A percentile compares a stretch with the other conserved stretches of the same genome.
Evolutionary conservation across 306 rosid species (phyloP).

Genomic region (Geum urbanum): DNA sequence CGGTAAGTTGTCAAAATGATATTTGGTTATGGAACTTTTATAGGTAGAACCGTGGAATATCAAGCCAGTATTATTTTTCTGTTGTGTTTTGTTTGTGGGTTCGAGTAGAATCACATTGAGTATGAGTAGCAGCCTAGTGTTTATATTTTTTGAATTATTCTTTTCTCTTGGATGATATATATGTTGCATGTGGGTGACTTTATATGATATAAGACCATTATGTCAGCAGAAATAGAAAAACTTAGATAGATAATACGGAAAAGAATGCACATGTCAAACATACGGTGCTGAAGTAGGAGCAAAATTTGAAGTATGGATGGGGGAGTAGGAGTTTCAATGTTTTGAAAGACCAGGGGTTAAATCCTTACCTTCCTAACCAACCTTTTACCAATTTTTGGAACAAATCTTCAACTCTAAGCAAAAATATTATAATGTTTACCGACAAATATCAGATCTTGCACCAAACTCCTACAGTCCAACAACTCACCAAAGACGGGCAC

Average conservation of each 20-base stretch:
- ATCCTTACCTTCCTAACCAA: slow-evolving; percentile 7
- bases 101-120: neutral
- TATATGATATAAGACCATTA: neutral
- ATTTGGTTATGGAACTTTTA: too few relatives aligned
- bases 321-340: neutral
- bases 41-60: too few relatives aligned
- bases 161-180: neutral
- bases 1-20: too few relatives aligned
- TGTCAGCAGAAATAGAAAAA: neutral
- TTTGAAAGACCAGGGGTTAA: slow-evolving; percentile 9
- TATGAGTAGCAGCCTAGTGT: neutral
- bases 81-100: too few relatives aligned
- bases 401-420: slow-evolving; percentile 37
- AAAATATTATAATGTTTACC: neutral
- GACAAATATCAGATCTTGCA: slow-evolving; percentile 6
- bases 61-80: too few relatives aligned
- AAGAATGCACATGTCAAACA: slow-evolving; percentile 8
- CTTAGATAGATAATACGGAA: neutral
- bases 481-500: slow-evolving; percentile 11
- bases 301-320: slow-evolving; percentile 9
- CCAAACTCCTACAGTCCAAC: slow-evolving; percentile 29
- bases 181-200: neutral
- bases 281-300: neutral
- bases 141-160: neutral
- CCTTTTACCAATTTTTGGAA: slow-evolving; percentile 5